Percentiles rank a stretch among this genome's conserved stretches.
These are phyloP conservation scores for Elsinoe arachidis DNA, from an alignment of 2,329 filamentous ascomycete species.

Conservation along the genomic window DNA sequence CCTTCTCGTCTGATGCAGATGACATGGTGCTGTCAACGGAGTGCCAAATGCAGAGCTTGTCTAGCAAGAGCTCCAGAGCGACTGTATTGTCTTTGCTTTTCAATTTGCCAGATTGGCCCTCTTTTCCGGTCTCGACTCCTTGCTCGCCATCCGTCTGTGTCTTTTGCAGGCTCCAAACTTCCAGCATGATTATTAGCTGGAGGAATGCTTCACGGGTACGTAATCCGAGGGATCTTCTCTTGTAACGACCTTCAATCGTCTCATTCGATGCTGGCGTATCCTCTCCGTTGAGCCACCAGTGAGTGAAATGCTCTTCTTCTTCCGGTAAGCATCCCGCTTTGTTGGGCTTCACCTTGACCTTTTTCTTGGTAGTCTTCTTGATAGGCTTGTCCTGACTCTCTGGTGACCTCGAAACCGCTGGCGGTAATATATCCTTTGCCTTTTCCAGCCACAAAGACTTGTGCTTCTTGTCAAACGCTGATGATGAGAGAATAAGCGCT, in stretches of 20 bases:
- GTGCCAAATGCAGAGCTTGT: slow-evolving; percentile 77
- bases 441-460: slow-evolving; percentile 59
- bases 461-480: slow-evolving; percentile 70
- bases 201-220: slow-evolving; percentile 69
- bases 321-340: slow-evolving; percentile 60
- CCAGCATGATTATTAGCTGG: slow-evolving; percentile 70
- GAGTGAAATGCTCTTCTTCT: slow-evolving; percentile 56
- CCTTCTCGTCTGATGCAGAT: slow-evolving; percentile 16
- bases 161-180: slow-evolving; percentile 55
- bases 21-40: slow-evolving; percentile 58
- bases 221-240: slow-evolving; percentile 49
- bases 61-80: slow-evolving; percentile 63
- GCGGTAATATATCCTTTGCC: slow-evolving; percentile 42
- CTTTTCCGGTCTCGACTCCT: not conserved
- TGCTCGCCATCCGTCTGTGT: too few species aligned
- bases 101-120: slow-evolving; percentile 33
- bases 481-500: slow-evolving; percentile 25
- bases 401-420: slow-evolving; percentile 35
- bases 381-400: slow-evolving; percentile 18
- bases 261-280: slow-evolving; percentile 39
- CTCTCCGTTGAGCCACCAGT: slow-evolving; percentile 61
- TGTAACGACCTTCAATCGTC: slow-evolving; percentile 40
- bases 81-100: slow-evolving; percentile 58
- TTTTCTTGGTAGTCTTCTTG: slow-evolving; percentile 49
- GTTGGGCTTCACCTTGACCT: slow-evolving; percentile 48